Evolutionary conservation across 2,329 filamentous ascomycete genomes (phyloP).

Genomic region (Rugonectria rugulosa): DNA sequence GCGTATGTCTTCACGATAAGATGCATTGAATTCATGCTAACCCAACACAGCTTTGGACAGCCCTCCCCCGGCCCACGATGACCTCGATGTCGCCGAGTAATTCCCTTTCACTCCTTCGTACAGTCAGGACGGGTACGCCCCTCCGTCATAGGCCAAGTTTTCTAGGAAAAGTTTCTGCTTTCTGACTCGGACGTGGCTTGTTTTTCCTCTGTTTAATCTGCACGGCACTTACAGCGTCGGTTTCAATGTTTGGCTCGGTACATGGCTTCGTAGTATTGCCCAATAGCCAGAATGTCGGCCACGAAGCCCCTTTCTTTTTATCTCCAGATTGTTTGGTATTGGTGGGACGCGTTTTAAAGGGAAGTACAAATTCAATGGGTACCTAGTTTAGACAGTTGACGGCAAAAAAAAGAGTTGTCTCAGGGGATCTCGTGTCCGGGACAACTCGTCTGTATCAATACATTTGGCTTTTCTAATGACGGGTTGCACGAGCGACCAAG

Average conservation of each 20-base stretch:
- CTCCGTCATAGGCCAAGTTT: conserved; percentile 22
- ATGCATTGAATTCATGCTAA: conserved; percentile 28
- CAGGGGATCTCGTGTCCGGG: conserved; percentile 6
- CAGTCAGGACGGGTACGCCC: conserved; percentile 13
- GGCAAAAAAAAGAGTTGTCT: conserved; percentile 30
- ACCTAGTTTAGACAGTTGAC: conserved; percentile 41
- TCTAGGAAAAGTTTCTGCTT: conserved; percentile 35
- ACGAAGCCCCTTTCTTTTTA: conserved; percentile 24
- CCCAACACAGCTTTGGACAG: conserved; percentile 69
- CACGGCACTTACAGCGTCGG: conserved; percentile 34
- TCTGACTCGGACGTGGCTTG: conserved; percentile 29
- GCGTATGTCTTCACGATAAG: conserved; percentile 60
- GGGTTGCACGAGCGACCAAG: no score
- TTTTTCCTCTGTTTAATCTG: conserved; percentile 33
- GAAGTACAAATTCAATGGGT: conserved; percentile 38
- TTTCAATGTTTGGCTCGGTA: conserved; percentile 28
- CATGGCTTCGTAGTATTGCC: conserved; percentile 36
- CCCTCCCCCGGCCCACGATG: conserved; percentile 85
- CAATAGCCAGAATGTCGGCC: conserved; percentile 26
- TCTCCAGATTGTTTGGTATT: conserved; percentile 33
- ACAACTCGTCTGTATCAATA: conserved; percentile 9
- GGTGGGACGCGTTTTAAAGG: conserved; percentile 34
- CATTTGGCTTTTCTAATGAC: not conserved
- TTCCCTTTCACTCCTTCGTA: no score
- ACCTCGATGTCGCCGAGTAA: conserved; percentile 92